A percentile compares a stretch with the other conserved stretches of the same genome.
Conservation (phyloP, 805 yeast species). For the Cyberlindnera misumaiensis region DNA sequence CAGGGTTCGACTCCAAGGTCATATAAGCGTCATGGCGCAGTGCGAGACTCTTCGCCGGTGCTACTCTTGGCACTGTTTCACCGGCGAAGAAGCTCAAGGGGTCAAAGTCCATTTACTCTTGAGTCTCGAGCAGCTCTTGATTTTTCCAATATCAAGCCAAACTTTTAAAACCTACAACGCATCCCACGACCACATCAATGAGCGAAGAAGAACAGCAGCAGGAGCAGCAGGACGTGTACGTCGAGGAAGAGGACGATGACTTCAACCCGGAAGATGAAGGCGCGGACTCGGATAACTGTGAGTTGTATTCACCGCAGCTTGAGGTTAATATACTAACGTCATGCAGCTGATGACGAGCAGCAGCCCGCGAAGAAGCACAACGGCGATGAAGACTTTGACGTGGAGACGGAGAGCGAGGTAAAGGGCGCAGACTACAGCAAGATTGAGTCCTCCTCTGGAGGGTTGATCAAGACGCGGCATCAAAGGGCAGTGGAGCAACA, state of each 20-base stretch:
- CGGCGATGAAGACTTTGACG: conserved; percentile 30
- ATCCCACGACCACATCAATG: background rate
- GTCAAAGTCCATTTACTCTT: conserved; percentile 25
- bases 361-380: conserved; percentile 19
- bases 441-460: conserved; percentile 53
- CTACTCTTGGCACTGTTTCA: no score
- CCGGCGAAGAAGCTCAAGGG: conserved; percentile 27
- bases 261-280: conserved; percentile 46
- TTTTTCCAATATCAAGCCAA: no score
- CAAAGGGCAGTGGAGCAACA: conserved; percentile 44
- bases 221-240: conserved; percentile 38
- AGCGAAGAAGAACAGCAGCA: conserved; percentile 7
- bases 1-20: no score
- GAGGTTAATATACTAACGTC: background rate
- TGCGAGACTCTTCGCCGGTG: no score
- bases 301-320: conserved; percentile 2
- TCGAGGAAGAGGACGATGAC: conserved; percentile 54
- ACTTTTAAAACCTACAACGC: no score
- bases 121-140: no score
- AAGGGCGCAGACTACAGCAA: conserved; percentile 34
- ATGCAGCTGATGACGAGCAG: conserved; percentile 15
- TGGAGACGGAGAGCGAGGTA: conserved; percentile 28
- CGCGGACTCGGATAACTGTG: conserved; percentile 37
- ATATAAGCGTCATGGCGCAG: no score
- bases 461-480: conserved; percentile 63